Evolutionary conservation across 345 rosid species (phyloP).

Genomic region (Gossypium bickii): DNA sequence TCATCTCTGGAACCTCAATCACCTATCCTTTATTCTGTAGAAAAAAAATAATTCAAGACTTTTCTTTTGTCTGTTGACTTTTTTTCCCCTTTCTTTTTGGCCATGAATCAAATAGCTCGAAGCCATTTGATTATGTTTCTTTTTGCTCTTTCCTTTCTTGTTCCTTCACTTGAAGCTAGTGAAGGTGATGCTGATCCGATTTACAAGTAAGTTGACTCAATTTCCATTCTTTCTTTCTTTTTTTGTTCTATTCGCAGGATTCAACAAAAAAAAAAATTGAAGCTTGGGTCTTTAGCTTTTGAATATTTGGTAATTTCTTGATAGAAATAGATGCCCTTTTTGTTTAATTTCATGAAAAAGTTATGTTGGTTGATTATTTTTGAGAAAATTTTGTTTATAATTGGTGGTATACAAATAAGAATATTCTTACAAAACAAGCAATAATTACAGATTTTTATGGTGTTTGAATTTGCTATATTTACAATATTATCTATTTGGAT

Average conservation of each 20-base stretch:
- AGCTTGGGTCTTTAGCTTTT: background rate
- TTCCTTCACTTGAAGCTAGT: constrained; percentile 45
- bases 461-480: constrained; percentile 3
- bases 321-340: background rate
- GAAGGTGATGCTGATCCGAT: constrained; percentile 86
- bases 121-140: constrained; percentile 34
- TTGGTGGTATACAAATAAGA: background rate
- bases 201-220: constrained; percentile 48
- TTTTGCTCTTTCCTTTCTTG: constrained; percentile 25
- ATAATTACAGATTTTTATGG: background rate
- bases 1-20: background rate
- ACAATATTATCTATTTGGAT: background rate
- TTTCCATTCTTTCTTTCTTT: background rate
- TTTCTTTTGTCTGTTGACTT: constrained; percentile 25
- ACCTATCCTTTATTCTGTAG: background rate
- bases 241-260: constrained; percentile 10
- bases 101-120: constrained; percentile 32
- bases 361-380: background rate
- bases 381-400: background rate
- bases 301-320: background rate
- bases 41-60: constrained; percentile 8
- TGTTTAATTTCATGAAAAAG: background rate
- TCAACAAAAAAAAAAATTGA: background rate
- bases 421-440: background rate
- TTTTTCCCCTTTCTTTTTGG: background rate